Conservation (phyloP, 257 asterid species). For the Eucommia ulmoides region DNA sequence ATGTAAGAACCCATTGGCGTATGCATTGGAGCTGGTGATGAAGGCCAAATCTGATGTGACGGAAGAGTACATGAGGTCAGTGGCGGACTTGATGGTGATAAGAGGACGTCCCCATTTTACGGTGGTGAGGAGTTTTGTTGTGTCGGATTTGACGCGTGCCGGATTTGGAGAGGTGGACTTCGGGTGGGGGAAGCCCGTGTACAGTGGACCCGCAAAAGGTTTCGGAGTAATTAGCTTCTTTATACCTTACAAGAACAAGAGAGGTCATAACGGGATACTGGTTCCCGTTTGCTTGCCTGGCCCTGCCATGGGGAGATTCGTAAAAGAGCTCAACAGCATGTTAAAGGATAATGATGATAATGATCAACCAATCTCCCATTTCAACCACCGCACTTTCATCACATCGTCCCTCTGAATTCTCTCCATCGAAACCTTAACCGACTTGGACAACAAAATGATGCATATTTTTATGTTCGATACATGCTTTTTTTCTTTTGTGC, state of each 20-base stretch:
- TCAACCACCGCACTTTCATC: neutral
- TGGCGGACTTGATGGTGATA: conserved; percentile 23
- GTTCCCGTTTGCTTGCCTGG: conserved; percentile 10
- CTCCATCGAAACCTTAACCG: neutral
- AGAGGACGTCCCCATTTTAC: conserved; percentile 23
- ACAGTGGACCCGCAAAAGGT: conserved; percentile 25
- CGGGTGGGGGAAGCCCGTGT: conserved; percentile 55
- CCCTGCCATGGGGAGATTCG: conserved; percentile 6
- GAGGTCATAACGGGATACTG: conserved; percentile 8
- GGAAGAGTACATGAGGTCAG: conserved; percentile 23
- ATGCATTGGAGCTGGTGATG: conserved; percentile 19
- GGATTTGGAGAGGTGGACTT: conserved; percentile 42
- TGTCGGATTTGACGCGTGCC: conserved; percentile 21
- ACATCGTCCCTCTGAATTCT: neutral
- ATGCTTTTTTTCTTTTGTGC: too few relatives aligned
- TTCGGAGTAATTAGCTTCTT: neutral
- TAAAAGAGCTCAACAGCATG: neutral
- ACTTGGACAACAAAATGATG: too few relatives aligned
- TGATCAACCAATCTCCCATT: too few relatives aligned
- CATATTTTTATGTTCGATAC: too few relatives aligned
- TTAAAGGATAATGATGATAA: neutral
- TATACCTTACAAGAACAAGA: neutral
- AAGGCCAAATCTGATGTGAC: conserved; percentile 15
- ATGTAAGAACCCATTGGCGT: conserved; percentile 15
- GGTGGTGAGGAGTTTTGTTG: conserved; percentile 21